phyloP scores from a whole-genome alignment of 257 asterid species.

The Nicotiana tomentosiformis region DNA sequence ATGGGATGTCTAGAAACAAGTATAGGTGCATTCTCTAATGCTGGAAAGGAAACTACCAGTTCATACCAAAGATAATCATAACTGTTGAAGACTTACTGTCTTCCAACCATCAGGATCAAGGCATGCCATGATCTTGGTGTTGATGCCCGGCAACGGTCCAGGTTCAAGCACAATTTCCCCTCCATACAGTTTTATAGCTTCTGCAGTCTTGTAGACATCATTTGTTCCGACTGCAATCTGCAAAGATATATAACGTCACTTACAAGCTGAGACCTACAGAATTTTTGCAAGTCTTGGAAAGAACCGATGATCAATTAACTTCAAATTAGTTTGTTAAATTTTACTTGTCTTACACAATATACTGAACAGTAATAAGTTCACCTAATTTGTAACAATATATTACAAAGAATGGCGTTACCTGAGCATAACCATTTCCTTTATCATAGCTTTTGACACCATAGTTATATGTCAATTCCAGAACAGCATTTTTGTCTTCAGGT shows the following conservation, averaged over 20 bases:
- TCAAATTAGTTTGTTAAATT: background rate
- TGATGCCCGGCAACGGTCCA: slow-evolving; percentile 35
- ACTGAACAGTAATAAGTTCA: background rate
- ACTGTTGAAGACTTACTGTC: slow-evolving; percentile 14
- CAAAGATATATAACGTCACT: background rate
- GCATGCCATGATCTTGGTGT: slow-evolving; percentile 31
- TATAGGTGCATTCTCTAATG: background rate
- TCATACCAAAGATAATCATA: background rate
- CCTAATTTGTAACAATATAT: background rate
- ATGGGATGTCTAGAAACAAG: background rate
- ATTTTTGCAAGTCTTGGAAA: background rate
- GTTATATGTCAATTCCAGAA: slow-evolving; percentile 61
- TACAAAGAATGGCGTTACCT: slow-evolving; percentile 25
- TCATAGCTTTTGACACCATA: slow-evolving; percentile 60
- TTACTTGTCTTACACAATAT: background rate
- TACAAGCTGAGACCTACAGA: background rate
- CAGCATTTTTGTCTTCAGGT: slow-evolving; percentile 65
- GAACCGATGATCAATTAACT: background rate
- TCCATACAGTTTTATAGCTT: slow-evolving; percentile 24
- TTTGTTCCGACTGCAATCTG: slow-evolving; percentile 37
- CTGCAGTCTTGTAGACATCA: slow-evolving; percentile 33
- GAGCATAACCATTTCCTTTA: slow-evolving; percentile 83
- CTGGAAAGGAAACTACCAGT: background rate
- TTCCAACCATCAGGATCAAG: slow-evolving; percentile 43
- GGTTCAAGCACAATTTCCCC: slow-evolving; percentile 31